Percentiles rank a stretch among this genome's conserved stretches.
Evolutionary conservation across 2,329 filamentous ascomycete genomes (phyloP).

Genomic region (Lojkania enalia): DNA sequence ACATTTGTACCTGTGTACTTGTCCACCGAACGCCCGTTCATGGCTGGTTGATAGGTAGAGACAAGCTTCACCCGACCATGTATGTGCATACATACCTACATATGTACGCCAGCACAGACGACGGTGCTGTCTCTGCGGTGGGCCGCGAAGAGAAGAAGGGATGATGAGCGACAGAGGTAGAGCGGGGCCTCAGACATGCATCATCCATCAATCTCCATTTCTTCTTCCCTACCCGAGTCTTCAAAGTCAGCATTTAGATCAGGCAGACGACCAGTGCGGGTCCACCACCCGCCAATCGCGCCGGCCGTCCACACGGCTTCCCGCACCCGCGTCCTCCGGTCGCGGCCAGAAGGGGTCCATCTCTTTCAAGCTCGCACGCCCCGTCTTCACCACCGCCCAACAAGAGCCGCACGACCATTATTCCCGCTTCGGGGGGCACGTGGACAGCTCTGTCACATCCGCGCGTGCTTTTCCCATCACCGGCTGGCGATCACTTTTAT

Average conservation of each 20-base stretch:
- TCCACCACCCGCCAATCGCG: slow-evolving; percentile 9
- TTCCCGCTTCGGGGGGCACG: slow-evolving; percentile 10
- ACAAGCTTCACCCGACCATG: slow-evolving; percentile 10
- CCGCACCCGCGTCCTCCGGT: slow-evolving; percentile 7
- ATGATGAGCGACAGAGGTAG: not conserved
- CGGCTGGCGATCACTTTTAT: slow-evolving; percentile 10
- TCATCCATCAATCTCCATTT: not conserved
- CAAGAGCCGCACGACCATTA: slow-evolving; percentile 12
- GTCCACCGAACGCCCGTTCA: slow-evolving; percentile 21
- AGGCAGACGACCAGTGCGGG: slow-evolving; percentile 13
- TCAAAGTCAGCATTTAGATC: slow-evolving; percentile 21
- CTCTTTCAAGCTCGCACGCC: not conserved
- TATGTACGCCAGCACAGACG: slow-evolving; percentile 8
- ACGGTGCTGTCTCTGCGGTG: slow-evolving; percentile 4
- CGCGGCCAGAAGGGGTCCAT: slow-evolving; percentile 7
- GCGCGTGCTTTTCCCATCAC: slow-evolving; percentile 10
- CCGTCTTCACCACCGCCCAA: not conserved
- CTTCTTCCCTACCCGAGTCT: slow-evolving; percentile 6
- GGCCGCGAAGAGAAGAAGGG: slow-evolving; percentile 5
- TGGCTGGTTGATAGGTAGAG: slow-evolving; percentile 7
- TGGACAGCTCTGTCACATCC: slow-evolving; percentile 11
- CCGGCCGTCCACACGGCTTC: slow-evolving; percentile 2
- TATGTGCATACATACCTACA: not conserved
- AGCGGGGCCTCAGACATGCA: slow-evolving; percentile 4
- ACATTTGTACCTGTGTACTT: too few species aligned